Percentiles rank a stretch among this genome's conserved stretches.
phyloP scores from a whole-genome alignment of 2,329 filamentous ascomycete genomes.

The Fusarium buxicola region DNA sequence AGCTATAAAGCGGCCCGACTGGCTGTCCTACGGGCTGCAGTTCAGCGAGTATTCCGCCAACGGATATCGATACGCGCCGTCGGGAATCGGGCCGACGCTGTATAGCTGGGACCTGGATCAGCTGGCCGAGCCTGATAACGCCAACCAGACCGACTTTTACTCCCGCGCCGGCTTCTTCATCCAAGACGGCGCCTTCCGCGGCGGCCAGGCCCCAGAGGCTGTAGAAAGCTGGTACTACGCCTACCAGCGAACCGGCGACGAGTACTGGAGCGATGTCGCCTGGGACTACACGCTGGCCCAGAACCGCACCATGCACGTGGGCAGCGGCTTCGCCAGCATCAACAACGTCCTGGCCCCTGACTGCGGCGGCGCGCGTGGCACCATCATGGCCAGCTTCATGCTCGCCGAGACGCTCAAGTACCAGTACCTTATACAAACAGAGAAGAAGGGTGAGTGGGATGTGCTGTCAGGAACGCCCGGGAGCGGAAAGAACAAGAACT shows the following conservation, averaged over 20 bases:
- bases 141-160: constrained; percentile 3
- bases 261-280: constrained; percentile 72
- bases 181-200: not conserved
- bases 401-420: constrained; percentile 90
- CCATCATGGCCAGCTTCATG: constrained; percentile 77
- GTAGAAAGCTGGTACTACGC: constrained; percentile 85
- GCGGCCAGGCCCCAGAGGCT: constrained; percentile 62
- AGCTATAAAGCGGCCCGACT: constrained; percentile 60
- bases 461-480: constrained; percentile 51
- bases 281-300: constrained; percentile 58
- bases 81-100: constrained; percentile 1
- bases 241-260: constrained; percentile 76
- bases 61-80: constrained; percentile 4
- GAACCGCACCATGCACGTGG: constrained; percentile 8
- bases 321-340: not conserved
- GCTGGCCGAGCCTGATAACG: not conserved
- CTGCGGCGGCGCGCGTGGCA: constrained; percentile 66
- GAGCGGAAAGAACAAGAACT: constrained; percentile 65
- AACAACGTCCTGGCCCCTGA: constrained; percentile 73
- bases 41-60: constrained; percentile 18
- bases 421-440: constrained; percentile 60
- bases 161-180: not conserved
- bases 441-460: constrained; percentile 55
- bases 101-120: constrained; percentile 13
- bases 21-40: constrained; percentile 10